phyloP scores from a whole-genome alignment of 148 eudicot species.

The Rhododendron mucronatum region DNA sequence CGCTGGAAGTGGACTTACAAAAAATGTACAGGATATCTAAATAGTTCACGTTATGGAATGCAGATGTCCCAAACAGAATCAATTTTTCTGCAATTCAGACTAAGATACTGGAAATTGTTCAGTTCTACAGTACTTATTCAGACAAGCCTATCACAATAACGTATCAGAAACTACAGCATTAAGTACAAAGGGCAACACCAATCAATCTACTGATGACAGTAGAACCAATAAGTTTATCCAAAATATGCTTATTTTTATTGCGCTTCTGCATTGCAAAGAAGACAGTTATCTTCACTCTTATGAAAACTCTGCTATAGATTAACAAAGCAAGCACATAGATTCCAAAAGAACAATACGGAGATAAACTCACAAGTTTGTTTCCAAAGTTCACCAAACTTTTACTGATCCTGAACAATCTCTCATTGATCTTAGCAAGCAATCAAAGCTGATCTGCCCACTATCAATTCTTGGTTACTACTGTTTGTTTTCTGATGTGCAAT shows the following conservation, averaged over 20 bases:
- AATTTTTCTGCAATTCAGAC: not conserved
- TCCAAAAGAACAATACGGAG: not conserved
- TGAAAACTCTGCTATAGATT: not conserved
- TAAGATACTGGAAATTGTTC: not conserved
- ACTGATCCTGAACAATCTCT: not conserved
- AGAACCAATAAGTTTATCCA: not conserved
- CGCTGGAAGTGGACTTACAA: not conserved
- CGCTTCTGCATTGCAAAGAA: not conserved
- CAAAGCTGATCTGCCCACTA: not conserved
- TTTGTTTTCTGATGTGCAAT: not conserved
- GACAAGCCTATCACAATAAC: not conserved
- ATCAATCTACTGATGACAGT: not conserved
- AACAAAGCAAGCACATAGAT: not conserved
- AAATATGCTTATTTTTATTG: not conserved
- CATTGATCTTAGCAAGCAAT: not conserved
- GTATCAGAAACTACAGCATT: not conserved
- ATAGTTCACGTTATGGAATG: not conserved
- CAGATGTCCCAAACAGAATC: not conserved
- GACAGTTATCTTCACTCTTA: not conserved
- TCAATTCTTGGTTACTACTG: not conserved
- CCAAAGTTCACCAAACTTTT: not conserved
- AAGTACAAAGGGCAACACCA: not conserved
- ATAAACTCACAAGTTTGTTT: not conserved
- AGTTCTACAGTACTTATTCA: not conserved
- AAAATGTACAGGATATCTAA: not conserved